Evolutionary conservation across 768 basidiomycete species (phyloP).

Genomic region (Mycena capillaripes): DNA sequence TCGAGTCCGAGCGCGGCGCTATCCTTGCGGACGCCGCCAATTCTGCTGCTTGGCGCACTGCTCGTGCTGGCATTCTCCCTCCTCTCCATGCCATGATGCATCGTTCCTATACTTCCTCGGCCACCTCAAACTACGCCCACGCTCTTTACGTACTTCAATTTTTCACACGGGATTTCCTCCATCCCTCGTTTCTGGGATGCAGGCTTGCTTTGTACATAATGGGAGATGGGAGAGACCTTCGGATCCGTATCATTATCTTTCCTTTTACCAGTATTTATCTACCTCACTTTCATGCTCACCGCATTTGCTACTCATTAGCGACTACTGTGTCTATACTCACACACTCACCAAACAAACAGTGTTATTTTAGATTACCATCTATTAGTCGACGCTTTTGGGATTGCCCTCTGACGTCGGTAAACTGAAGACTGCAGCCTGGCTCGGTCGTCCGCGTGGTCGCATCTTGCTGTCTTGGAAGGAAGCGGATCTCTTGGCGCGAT

Average conservation of each 20-base stretch:
- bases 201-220: slow-evolving; percentile 3
- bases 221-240: not conserved
- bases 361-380: slow-evolving; percentile 15
- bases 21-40: not conserved
- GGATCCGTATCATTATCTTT: not conserved
- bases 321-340: slow-evolving; percentile 2
- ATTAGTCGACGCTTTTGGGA: too few species aligned
- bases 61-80: not conserved
- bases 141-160: slow-evolving; percentile 13
- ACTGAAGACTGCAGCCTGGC: too few species aligned
- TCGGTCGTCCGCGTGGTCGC: not conserved
- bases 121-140: slow-evolving; percentile 12
- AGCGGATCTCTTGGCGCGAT: not conserved
- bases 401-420: too few species aligned
- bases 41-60: not conserved
- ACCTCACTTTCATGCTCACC: slow-evolving; percentile 11
- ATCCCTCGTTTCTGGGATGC: not conserved
- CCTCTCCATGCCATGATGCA: slow-evolving; percentile 3
- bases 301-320: slow-evolving; percentile 6
- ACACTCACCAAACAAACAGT: not conserved
- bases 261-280: slow-evolving; percentile 30
- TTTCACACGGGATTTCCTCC: slow-evolving; percentile 16
- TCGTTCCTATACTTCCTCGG: not conserved
- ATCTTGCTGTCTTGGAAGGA: too few species aligned
- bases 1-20: not conserved